Conservation (phyloP, 352 stramenopile genomes). For the Pythium dissotocum region DNA sequence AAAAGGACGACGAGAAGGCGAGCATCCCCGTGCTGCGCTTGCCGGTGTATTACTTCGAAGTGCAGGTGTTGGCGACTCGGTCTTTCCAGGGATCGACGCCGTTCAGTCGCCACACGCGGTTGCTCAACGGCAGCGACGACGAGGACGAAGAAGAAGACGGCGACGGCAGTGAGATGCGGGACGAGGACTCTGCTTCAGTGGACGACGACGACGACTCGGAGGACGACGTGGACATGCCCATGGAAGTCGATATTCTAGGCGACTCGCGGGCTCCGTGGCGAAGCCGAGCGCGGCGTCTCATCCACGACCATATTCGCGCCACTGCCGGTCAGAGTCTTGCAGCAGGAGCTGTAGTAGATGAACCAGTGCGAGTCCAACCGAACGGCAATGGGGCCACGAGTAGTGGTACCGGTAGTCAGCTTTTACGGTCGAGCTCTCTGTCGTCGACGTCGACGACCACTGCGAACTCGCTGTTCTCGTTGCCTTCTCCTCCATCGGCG, state of each 20-base stretch:
- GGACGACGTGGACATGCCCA: constrained; percentile 11
- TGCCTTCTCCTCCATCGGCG: not conserved
- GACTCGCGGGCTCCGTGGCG: constrained; percentile 22
- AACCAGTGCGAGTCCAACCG: not conserved
- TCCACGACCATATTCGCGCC: constrained; percentile 27
- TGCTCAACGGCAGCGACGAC: constrained; percentile 2
- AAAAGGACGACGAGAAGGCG: not conserved
- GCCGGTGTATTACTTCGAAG: constrained; percentile 61
- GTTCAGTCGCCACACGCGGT: not conserved
- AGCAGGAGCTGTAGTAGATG: not conserved
- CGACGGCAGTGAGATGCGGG: constrained; percentile 16
- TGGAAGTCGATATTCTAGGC: constrained; percentile 6
- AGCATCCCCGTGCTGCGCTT: constrained; percentile 12
- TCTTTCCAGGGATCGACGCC: constrained; percentile 13
- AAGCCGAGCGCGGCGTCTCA: constrained; percentile 21
- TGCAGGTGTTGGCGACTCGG: constrained; percentile 43
- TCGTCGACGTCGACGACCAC: constrained; percentile 3
- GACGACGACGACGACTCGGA: constrained; percentile 14
- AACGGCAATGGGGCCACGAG: constrained; percentile 1
- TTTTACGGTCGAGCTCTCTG: not conserved
- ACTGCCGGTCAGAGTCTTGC: not conserved
- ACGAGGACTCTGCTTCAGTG: constrained; percentile 3
- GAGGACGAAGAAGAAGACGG: constrained; percentile 14
- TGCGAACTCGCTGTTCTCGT: constrained; percentile 1
- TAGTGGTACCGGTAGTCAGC: not conserved